phyloP scores from a whole-genome alignment of 371 early-diverging fungal species.

The Gilbertella persicaria region DNA sequence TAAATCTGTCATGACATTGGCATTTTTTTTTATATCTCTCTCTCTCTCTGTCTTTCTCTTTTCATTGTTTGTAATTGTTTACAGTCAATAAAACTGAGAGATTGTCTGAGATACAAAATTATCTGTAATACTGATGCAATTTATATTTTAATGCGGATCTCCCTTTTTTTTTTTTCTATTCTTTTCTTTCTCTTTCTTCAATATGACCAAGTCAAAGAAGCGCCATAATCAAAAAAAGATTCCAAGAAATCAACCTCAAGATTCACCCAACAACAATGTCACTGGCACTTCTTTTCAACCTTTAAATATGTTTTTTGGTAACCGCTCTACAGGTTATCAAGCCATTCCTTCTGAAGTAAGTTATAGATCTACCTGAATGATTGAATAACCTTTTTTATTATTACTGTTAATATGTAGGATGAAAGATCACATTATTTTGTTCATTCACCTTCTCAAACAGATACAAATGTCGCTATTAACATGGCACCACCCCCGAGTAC shows the following conservation, averaged over 20 bases:
- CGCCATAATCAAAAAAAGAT: conserved; percentile 6
- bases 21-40: no score
- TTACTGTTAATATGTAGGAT: neutral
- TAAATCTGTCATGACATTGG: no score
- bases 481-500: conserved; percentile 7
- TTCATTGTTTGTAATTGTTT: no score
- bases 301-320: conserved; percentile 26
- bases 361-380: neutral
- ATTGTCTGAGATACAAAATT: no score
- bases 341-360: conserved; percentile 10
- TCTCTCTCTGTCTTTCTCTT: no score
- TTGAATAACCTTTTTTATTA: neutral
- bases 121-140: no score
- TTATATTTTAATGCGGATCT: no score
- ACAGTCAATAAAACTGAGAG: no score
- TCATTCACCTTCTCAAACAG: conserved; percentile 1
- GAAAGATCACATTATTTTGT: neutral
- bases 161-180: neutral
- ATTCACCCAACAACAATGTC: neutral
- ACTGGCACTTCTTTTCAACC: conserved; percentile 16
- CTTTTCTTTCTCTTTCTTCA: conserved; percentile 1
- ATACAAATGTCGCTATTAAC: conserved; percentile 17
- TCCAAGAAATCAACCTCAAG: conserved; percentile 1
- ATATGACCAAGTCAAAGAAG: conserved; percentile 26
- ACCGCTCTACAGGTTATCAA: conserved; percentile 8